phyloP scores from a whole-genome alignment of 2,329 filamentous ascomycete species.

The Xylaria digitata region DNA sequence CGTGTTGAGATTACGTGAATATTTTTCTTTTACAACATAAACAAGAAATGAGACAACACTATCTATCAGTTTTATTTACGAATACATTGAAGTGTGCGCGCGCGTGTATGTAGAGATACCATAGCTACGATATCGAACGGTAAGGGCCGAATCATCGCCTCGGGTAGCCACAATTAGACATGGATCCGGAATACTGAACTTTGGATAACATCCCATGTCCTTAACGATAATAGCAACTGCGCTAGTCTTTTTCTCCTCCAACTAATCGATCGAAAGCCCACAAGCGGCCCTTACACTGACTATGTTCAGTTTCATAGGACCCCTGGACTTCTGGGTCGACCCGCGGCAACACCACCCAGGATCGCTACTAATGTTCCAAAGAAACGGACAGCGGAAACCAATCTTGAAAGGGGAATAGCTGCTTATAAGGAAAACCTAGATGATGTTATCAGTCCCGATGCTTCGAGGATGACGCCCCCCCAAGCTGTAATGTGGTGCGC shows the following conservation, averaged over 20 bases:
- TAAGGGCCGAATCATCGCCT: background rate
- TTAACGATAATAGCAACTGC: constrained; percentile 25
- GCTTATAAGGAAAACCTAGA: constrained; percentile 46
- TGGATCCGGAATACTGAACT: constrained; percentile 3
- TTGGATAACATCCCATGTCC: background rate
- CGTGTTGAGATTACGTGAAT: constrained; percentile 10
- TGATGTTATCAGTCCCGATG: constrained; percentile 27
- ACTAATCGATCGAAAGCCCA: constrained; percentile 1
- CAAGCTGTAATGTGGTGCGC: constrained; percentile 39
- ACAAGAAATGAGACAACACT: background rate
- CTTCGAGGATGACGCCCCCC: constrained; percentile 26
- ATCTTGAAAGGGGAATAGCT: constrained; percentile 45
- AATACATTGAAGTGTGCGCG: background rate
- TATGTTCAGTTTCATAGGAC: constrained; percentile 6
- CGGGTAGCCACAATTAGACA: background rate
- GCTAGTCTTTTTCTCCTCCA: constrained; percentile 14
- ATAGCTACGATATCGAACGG: constrained; percentile 8
- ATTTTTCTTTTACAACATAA: background rate
- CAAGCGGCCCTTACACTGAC: background rate
- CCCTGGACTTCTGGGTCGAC: background rate
- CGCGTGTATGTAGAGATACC: background rate
- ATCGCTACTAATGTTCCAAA: constrained; percentile 13
- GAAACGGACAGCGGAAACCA: constrained; percentile 45
- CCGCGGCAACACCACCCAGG: background rate
- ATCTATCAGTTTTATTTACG: background rate